Base-by-base conservation (phyloP, 2,329 filamentous ascomycete species). In the Penicillium sp. region DNA sequence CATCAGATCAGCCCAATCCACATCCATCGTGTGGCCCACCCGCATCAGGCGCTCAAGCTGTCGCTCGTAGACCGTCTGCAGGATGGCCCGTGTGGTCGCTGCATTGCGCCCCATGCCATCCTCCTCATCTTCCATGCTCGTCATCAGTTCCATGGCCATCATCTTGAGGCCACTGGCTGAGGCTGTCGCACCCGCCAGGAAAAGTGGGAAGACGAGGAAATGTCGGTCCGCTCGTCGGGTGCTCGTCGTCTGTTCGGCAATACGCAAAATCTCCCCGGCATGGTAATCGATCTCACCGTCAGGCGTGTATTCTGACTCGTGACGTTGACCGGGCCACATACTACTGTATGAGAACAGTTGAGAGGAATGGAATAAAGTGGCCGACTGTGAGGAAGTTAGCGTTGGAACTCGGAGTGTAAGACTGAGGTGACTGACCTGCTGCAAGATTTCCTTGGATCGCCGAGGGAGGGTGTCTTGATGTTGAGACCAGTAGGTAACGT, bases 261-360 rank as follows among this genome's bases (percentile, higher is more conserved):
- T 67, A 9, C 73, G 68, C 2, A 81, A 62, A 42, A 82, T 79
- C 36, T 74, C 69, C 10, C 65, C 60, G 16, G 72, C 71, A 30
- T 77, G 77, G 35, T 72, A 67, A 13, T 73, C 69, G 38, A 80
- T 74, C 54, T 81, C 75, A 22, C 65, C 56, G 30, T 72, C 63
- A 18, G 71, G 63, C 14, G 69, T 63, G 14, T 70, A 67, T 8
- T 65, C 68, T 1, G 68, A 71, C 20, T 76, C 70, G 9, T 72
- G 57, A 2, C 72, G 64, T 63, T 83, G 80, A 4, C 69, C 67
- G 3, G 75, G 72, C 70, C 76, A 81, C 74, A 83, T 78, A 58
- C 75, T 78, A 5, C 77, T 81, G 49, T 78, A 76, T n/a, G 76
- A 74, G 61, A 81, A 82, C 45, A 83, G 72, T 16, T 78, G 69